Conservation (phyloP, 2,329 filamentous ascomycete genomes). For the Aspergillus fructus region DNA sequence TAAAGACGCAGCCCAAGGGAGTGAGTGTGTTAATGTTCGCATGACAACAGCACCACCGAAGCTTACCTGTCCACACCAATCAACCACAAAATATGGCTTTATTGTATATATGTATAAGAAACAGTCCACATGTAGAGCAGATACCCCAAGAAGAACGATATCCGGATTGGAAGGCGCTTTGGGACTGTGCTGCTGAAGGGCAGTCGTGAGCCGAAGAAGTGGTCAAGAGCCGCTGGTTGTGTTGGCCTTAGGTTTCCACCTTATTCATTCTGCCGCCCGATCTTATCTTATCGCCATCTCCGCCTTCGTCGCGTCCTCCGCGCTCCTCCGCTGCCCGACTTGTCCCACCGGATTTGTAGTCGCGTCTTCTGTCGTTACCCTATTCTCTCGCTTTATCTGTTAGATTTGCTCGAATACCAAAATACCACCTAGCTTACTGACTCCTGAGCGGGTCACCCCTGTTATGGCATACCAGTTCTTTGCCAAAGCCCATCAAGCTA, state of each 20-base stretch:
- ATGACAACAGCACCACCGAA: slow-evolving; percentile 7
- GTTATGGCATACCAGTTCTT: slow-evolving; percentile 41
- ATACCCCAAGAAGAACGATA: neutral
- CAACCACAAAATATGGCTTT: neutral
- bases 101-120: slow-evolving; percentile 3
- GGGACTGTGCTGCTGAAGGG: neutral
- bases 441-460: neutral
- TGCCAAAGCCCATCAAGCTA: slow-evolving; percentile 32
- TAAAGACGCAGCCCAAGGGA: slow-evolving; percentile 17
- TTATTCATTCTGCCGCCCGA: slow-evolving; percentile 19
- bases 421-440: neutral
- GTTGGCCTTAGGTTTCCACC: slow-evolving; percentile 10
- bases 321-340: neutral
- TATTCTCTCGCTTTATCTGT: neutral
- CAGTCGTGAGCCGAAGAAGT: slow-evolving; percentile 5
- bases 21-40: slow-evolving; percentile 16
- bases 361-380: neutral
- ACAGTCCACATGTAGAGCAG: neutral
- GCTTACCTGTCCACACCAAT: slow-evolving; percentile 9
- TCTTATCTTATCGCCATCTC: slow-evolving; percentile 40
- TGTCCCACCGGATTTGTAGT: neutral
- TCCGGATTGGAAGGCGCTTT: neutral
- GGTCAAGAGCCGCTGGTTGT: slow-evolving; percentile 10
- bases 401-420: neutral
- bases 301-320: slow-evolving; percentile 24